phyloP scores from a whole-genome alignment of 306 rosid species.

The Lupinus albus region DNA sequence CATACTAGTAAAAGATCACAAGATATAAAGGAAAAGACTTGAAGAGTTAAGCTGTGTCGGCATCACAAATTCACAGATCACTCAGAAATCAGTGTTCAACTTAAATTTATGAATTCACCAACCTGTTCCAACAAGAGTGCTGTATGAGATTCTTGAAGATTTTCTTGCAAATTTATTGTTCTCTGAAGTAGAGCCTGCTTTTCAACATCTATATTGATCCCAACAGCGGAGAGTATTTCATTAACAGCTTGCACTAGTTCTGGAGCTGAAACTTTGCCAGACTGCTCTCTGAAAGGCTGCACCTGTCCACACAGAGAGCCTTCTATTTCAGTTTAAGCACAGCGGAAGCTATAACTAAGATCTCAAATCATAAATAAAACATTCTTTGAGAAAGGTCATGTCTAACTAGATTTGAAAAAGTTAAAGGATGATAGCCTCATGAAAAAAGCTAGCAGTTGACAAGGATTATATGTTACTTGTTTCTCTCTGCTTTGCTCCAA shows the following conservation, averaged over 20 bases:
- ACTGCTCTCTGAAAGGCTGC: conserved; percentile 61
- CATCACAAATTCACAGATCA: neutral
- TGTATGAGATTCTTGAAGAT: conserved; percentile 78
- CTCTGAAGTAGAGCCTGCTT: conserved; percentile 77
- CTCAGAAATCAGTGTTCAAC: conserved; percentile 19
- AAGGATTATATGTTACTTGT: conserved; percentile 13
- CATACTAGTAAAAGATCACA: conserved; percentile 19
- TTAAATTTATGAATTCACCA: conserved; percentile 35
- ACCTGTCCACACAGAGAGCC: conserved; percentile 45
- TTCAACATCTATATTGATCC: conserved; percentile 83
- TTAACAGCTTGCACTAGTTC: conserved; percentile 92
- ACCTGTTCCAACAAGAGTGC: conserved; percentile 90
- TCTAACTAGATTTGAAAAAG: conserved; percentile 21
- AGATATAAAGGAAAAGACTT: neutral
- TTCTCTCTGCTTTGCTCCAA: conserved; percentile 4
- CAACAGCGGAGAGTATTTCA: conserved; percentile 93
- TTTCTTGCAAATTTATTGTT: conserved; percentile 78
- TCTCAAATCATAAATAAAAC: neutral
- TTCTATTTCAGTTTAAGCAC: conserved; percentile 48
- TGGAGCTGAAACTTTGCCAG: conserved; percentile 79
- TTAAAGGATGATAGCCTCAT: conserved; percentile 27
- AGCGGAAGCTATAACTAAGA: conserved; percentile 29
- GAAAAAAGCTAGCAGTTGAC: conserved; percentile 26
- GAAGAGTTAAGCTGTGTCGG: neutral
- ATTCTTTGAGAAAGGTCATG: neutral